A percentile compares a stretch with the other conserved stretches of the same genome.
Conservation (phyloP, 2,329 filamentous ascomycete species). For the Pezicula neosporulosa region DNA sequence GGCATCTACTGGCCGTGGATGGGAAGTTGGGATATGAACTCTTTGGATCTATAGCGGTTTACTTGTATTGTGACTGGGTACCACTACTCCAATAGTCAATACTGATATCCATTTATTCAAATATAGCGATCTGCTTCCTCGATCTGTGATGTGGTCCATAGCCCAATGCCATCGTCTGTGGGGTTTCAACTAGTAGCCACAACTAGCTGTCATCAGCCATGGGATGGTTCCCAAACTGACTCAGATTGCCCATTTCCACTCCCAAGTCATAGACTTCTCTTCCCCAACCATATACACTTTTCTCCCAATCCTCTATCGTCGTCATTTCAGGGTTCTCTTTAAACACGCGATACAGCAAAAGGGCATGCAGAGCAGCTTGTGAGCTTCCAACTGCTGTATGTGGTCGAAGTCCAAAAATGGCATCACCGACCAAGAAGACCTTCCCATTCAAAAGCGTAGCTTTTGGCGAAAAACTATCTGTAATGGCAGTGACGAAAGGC, state of each 20-base stretch:
- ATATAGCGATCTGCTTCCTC: too few species aligned
- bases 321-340: slow-evolving; percentile 8
- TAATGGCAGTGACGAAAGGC: slow-evolving; percentile 39
- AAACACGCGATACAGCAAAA: slow-evolving; percentile 13
- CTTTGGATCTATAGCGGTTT: too few species aligned
- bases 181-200: too few species aligned
- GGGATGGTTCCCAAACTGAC: slow-evolving; percentile 12
- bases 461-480: slow-evolving; percentile 31
- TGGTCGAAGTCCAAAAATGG: slow-evolving; percentile 37
- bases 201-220: slow-evolving; percentile 1
- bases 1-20: too few species aligned
- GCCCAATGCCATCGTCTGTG: too few species aligned
- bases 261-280: background rate
- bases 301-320: slow-evolving; percentile 1
- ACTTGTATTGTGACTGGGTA: too few species aligned
- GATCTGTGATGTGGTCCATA: too few species aligned
- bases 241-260: slow-evolving; percentile 10
- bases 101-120: too few species aligned
- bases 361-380: slow-evolving; percentile 30
- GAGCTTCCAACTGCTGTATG: slow-evolving; percentile 39
- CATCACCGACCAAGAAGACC: slow-evolving; percentile 39
- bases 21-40: too few species aligned
- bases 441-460: slow-evolving; percentile 34
- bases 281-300: slow-evolving; percentile 1
- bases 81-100: too few species aligned